Base-by-base conservation (phyloP, 352 stramenopile species). In the Pythium coloratum region DNA sequence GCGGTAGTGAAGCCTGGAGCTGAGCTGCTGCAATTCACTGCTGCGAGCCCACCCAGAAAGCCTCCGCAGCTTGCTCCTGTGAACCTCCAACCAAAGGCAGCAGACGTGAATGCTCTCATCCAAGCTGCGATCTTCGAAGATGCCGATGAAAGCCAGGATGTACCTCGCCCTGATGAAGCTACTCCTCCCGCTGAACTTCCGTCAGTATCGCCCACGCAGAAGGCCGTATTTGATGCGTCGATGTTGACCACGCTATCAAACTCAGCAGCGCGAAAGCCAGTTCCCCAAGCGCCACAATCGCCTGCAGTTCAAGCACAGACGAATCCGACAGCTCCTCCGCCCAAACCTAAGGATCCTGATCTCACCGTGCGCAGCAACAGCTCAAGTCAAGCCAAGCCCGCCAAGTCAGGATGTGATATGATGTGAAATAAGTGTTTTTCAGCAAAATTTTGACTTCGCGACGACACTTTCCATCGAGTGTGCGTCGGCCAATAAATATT, bases 81-180 rank as follows among this genome's bases (percentile, higher is more conserved):
- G 2, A 20, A 3, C 10, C 32, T 42, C 33, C 3, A 54, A 2
- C 32, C 33, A 6, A 34, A 56, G 26, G 1, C n/a, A 44, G 1
- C 20, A 18, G 57, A 66, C 18, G 6, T 64, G 10, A 56, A 68
- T n/a, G 64, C 63, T 30, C 38, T 64, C 4, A 58, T 74, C 42
- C 47, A 66, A 44, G 53, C 59, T 10, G 63, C 62, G 5, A 59
- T 74, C n/a, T 65, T 71, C 33, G 68, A 74, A 50, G 62, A 70
- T 10, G 49, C 24, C 10, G 62, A 62, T 30, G 28, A 30, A 30
- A 30, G 28, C 28, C 28, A 24, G 14, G 51, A 13, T 0, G 12
- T 34, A 38, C 50, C 1, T 30, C n/a, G n/a, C 3, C n/a, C 42
- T 10, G 42, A 9, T n/a, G n/a, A 32, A 32, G 46, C 10, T 20